Base-by-base conservation (phyloP, 805 yeast genomes). In the Metschnikowia lachancei region DNA sequence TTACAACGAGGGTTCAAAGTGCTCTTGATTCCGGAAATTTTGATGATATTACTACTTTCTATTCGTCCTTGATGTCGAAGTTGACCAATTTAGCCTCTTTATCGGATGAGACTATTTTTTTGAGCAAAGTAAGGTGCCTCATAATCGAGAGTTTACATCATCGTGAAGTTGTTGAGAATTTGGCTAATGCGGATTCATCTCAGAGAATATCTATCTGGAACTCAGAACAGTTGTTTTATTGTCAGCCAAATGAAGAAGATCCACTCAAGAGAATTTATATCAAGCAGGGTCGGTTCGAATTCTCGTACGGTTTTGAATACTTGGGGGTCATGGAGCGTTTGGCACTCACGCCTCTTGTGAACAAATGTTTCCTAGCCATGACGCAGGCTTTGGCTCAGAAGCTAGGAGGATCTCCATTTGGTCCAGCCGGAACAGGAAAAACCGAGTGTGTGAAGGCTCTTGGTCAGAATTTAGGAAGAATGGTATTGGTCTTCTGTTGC, bases 351-450 rank as follows among this genome's bases (percentile, higher is more conserved):
- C 88, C 92, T 1, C 69, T 88, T 16, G 73, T 87, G 7, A 79
- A 80, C 39, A 69, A 75, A 5, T 79, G 88, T 46, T 88, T 77
- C 59, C 60, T 83, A 8, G 69, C 90, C 0, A 78, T 91, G 81
- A 72, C 86, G 0, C 85, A 83, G 49, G 91, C 97, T 0, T 61
- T 90, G 14, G 76, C 79, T 29, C 88, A 83, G 54, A 77, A 76
- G 30, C 69, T 81, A 8, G 98, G 98, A n/a, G 95, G 96, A 0
- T 85, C 95, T 1, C 85, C 95, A 0, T 82, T 85, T 63, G 98
- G 98, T 0, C 97, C 98, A 1, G 97, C 98, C 2, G 98, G 98
- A 35, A 92, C 98, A 0, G 98, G 98, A 53, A 92, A 92, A 60
- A 92, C 98, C 0, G 98, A 92, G 61, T 77, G 95, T 0, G 76